Percentiles rank a stretch among this genome's conserved stretches.
phyloP scores from a whole-genome alignment of 2,329 filamentous ascomycete genomes.

The Apiospora malaysiana region DNA sequence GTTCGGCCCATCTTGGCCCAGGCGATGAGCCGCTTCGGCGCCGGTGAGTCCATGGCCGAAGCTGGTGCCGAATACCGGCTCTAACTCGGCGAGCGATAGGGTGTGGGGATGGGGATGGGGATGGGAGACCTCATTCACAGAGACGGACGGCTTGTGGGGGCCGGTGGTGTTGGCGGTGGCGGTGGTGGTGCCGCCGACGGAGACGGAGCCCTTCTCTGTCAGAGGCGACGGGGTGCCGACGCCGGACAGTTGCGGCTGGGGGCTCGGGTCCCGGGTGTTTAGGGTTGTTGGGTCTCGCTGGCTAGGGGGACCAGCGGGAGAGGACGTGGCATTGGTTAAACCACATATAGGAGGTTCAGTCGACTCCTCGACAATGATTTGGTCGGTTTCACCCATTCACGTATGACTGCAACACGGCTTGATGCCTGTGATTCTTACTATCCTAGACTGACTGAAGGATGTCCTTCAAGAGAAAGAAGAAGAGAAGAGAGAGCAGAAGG shows the following conservation, averaged over 20 bases:
- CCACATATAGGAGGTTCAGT: conserved; percentile 44
- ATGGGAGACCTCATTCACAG: conserved; percentile 22
- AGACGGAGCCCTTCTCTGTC: conserved; percentile 24
- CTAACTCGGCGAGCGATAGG: conserved; percentile 37
- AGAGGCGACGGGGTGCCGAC: background rate
- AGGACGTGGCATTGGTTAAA: conserved; percentile 29
- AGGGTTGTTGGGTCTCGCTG: conserved; percentile 23
- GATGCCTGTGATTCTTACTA: conserved; percentile 21
- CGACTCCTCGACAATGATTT: conserved; percentile 41
- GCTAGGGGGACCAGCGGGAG: conserved; percentile 28
- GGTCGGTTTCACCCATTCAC: conserved; percentile 43
- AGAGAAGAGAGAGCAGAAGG: conserved; percentile 26
- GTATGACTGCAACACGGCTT: conserved; percentile 31
- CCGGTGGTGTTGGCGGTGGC: conserved; percentile 21
- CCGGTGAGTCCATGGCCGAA: conserved; percentile 65
- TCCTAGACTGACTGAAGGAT: conserved; percentile 23
- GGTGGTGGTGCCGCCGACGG: conserved; percentile 20
- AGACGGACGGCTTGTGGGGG: background rate
- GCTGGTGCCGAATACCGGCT: conserved; percentile 47
- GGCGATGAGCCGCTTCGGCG: conserved; percentile 68
- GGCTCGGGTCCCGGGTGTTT: conserved; percentile 12
- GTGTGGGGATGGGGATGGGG: conserved; percentile 34
- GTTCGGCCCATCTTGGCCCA: conserved; percentile 72
- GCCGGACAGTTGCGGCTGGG: background rate
- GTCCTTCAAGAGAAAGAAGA: conserved; percentile 21